Conservation (phyloP, 805 yeast genomes). For the Metschnikowia cubensis region DNA sequence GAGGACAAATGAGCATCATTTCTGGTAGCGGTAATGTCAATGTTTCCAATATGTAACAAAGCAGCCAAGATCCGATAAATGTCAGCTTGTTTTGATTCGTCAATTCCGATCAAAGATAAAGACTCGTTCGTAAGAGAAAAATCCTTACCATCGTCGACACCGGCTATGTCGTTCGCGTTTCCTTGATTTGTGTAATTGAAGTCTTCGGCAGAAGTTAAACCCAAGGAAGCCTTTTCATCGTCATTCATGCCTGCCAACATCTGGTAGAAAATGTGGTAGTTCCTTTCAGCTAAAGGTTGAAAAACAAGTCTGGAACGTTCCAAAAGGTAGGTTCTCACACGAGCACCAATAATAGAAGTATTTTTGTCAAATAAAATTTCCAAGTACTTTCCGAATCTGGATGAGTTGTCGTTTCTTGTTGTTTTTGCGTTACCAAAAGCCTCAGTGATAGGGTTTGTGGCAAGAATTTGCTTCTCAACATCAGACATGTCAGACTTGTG, state of each 20-base stretch:
- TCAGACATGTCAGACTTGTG: conserved; percentile 68
- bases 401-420: conserved; percentile 93
- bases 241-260: conserved; percentile 66
- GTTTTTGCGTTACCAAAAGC: conserved; percentile 99
- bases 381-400: conserved; percentile 93
- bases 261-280: conserved; percentile 94
- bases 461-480: conserved; percentile 90
- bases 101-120: conserved; percentile 72
- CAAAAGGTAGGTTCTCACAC: conserved; percentile 85
- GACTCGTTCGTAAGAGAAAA: conserved; percentile 75
- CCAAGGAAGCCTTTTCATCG: conserved; percentile 52
- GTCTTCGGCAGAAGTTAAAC: conserved; percentile 61
- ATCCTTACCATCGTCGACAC: conserved; percentile 80
- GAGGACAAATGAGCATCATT: conserved; percentile 75
- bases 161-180: conserved; percentile 64
- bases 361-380: conserved; percentile 79
- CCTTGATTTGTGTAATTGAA: conserved; percentile 88
- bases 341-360: conserved; percentile 86
- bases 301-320: conserved; percentile 93
- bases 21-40: conserved; percentile 78
- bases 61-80: conserved; percentile 84
- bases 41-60: conserved; percentile 87
- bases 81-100: conserved; percentile 51
- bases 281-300: conserved; percentile 87
- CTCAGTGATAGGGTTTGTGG: conserved; percentile 96